A percentile compares a stretch with the other conserved stretches of the same genome.
Conservation (phyloP, 2,329 filamentous ascomycete genomes). For the Achaetomium macrosporum region DNA sequence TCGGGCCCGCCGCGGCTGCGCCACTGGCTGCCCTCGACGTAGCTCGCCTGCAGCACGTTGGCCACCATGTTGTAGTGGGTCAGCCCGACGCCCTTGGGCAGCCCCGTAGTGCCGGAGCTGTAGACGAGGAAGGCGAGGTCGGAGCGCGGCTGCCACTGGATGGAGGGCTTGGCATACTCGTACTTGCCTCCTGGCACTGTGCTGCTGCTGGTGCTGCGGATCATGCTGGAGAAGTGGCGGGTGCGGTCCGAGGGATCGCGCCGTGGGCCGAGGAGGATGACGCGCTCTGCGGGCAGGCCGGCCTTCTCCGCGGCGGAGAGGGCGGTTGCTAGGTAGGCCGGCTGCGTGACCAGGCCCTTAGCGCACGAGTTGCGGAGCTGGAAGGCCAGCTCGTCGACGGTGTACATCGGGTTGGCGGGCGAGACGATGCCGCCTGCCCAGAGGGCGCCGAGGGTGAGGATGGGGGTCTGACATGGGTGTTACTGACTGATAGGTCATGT, state of each 20-base stretch:
- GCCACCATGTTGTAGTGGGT: constrained; percentile 77
- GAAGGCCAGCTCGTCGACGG: constrained; percentile 72
- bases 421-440: constrained; percentile 79
- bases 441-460: constrained; percentile 68
- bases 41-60: constrained; percentile 56
- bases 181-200: constrained; percentile 17
- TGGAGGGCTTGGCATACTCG: neutral
- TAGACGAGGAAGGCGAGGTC: constrained; percentile 85
- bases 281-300: constrained; percentile 64
- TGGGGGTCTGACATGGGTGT: constrained; percentile 44
- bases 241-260: constrained; percentile 52
- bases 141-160: constrained; percentile 23
- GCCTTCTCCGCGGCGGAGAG: constrained; percentile 61
- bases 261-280: constrained; percentile 70
- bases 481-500: neutral
- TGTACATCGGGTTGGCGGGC: constrained; percentile 88
- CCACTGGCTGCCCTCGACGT: constrained; percentile 51
- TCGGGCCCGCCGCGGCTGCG: constrained; percentile 52
- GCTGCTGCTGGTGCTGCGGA: constrained; percentile 56
- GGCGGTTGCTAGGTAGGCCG: constrained; percentile 58
- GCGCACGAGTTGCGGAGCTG: constrained; percentile 76
- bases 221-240: constrained; percentile 68
- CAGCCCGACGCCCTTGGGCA: constrained; percentile 87
- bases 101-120: constrained; percentile 81
- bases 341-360: constrained; percentile 69